Evolutionary conservation across 805 yeast genomes (phyloP), one percentile per base, ranked within the genome.

Genomic region (Saccharomycopsis olivae): DNA sequence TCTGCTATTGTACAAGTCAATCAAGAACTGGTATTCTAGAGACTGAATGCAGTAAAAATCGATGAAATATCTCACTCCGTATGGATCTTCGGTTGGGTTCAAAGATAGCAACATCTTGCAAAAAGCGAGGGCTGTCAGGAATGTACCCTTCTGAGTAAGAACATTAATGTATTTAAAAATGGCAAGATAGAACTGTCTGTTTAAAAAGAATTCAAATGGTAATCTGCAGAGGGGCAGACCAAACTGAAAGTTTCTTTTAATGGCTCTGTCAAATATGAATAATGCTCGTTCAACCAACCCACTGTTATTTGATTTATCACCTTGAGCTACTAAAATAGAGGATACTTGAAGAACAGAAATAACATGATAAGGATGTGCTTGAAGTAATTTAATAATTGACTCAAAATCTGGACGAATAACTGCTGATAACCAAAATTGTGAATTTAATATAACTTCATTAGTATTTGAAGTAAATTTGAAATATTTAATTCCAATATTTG

Each of bases 321-420:
- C 94, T 51, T 81, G 89, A 54, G 92, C 69, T 23, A 78, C 67
- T 35, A 83, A 57, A 17, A 83, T 79, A 54, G 76, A 70, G 0
- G 94, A 79, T 1, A 78, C 82, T 57, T 85, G 94, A 32, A 86
- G 60, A n/a, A 86, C 62, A 0, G 89, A 77, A 43, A 80, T 85
- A 3, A 75, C 73, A 51, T 82, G 88, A 53, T 85, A 86, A 2
- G 94, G 94, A 46, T 64, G 60, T 50, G 64, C 66, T 39, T 73
- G 73, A 16, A 82, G 48, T 33, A 78, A 58, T 20, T 62, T 63
- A 47, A 83, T 69, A 39, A 86, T 58, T 0, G 79, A 68, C 46
- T 85, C 89, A 39, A 83, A 88, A 53, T 86, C 88, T 0, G 92
- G 87, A n/a, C 75, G 72, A 45, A 79, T 58, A 3, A 76, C 78